Evolutionary conservation across 306 rosid genomes (phyloP).

Genomic region (Clitoria ternatea): DNA sequence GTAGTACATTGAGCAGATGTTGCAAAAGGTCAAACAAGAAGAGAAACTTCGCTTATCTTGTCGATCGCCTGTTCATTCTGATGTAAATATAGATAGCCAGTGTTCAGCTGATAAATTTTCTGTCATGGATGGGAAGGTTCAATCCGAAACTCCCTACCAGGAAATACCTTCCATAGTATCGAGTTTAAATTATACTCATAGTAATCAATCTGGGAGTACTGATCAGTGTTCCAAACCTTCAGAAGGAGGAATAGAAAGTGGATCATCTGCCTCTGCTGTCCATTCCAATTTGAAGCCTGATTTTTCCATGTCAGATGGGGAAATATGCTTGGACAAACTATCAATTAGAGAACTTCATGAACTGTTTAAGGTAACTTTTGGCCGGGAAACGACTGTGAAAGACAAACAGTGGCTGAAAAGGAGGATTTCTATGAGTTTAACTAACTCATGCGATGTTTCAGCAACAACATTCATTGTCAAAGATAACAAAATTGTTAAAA

Average conservation of each 20-base stretch:
- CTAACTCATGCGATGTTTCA: constrained; percentile 78
- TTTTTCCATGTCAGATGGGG: constrained; percentile 55
- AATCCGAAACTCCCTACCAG: constrained; percentile 40
- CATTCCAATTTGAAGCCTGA: constrained; percentile 44
- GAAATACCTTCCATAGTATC: constrained; percentile 48
- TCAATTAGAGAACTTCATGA: constrained; percentile 92
- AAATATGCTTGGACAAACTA: constrained; percentile 78
- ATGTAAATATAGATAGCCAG: constrained; percentile 41
- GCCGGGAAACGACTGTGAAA: constrained; percentile 89
- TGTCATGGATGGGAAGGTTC: constrained; percentile 42
- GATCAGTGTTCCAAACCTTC: constrained; percentile 58
- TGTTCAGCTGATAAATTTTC: constrained; percentile 45
- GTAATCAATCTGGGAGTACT: constrained; percentile 44
- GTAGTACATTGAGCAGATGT: constrained; percentile 54
- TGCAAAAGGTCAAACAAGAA: constrained; percentile 59
- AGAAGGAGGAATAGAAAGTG: constrained; percentile 52
- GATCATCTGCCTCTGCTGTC: constrained; percentile 60
- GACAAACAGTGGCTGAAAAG: constrained; percentile 93
- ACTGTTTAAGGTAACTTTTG: constrained; percentile 81
- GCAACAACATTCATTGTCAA: constrained; percentile 60
- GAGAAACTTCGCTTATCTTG: constrained; percentile 50
- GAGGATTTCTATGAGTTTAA: constrained; percentile 93
- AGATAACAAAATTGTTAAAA: constrained; percentile 56
- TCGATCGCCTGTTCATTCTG: constrained; percentile 47
- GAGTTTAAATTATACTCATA: constrained; percentile 41